phyloP scores from a whole-genome alignment of 805 yeast genomes.

The Saccharomycopsis malanga region DNA sequence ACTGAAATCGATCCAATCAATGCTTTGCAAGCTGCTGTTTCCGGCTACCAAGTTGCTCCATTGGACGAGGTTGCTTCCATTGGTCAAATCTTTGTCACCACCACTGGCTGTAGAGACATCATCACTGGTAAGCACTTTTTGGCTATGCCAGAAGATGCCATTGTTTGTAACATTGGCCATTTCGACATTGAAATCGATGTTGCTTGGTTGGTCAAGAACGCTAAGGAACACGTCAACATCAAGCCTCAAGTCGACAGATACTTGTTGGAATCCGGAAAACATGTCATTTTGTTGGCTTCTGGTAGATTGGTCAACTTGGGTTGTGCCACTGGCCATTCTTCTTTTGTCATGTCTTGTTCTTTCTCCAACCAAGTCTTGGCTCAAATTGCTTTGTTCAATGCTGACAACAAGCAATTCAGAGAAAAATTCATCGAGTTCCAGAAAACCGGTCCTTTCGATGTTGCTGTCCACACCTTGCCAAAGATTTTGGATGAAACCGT shows the following conservation, averaged over 20 bases:
- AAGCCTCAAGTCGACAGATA: constrained; percentile 99
- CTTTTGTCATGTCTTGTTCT: constrained; percentile 98
- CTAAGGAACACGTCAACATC: constrained; percentile 89
- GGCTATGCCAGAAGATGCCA: constrained; percentile 97
- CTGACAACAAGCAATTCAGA: constrained; percentile 75
- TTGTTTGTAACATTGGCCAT: constrained; percentile 99
- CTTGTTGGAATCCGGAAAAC: constrained; percentile 83
- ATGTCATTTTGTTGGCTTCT: constrained; percentile 92
- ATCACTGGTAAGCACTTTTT: constrained; percentile 83
- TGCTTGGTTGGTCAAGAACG: constrained; percentile 96
- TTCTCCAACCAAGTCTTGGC: constrained; percentile 99
- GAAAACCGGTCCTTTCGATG: constrained; percentile 82
- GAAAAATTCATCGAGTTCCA: constrained; percentile 78
- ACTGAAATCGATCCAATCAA: constrained; percentile 98
- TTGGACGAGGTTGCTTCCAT: constrained; percentile 86
- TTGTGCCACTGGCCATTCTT: constrained; percentile 99
- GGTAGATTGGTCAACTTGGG: constrained; percentile 99
- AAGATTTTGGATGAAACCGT: constrained; percentile 98
- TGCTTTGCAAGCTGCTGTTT: constrained; percentile 98
- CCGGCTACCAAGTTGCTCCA: constrained; percentile 95
- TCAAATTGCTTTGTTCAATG: constrained; percentile 94
- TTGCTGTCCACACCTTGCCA: constrained; percentile 95
- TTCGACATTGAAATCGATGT: constrained; percentile 98
- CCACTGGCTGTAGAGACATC: constrained; percentile 99
- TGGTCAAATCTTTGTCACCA: constrained; percentile 98